These are phyloP conservation scores for Talaromyces sp. DNA, from an alignment of 2,329 filamentous ascomycete species.

Conservation along the genomic window DNA sequence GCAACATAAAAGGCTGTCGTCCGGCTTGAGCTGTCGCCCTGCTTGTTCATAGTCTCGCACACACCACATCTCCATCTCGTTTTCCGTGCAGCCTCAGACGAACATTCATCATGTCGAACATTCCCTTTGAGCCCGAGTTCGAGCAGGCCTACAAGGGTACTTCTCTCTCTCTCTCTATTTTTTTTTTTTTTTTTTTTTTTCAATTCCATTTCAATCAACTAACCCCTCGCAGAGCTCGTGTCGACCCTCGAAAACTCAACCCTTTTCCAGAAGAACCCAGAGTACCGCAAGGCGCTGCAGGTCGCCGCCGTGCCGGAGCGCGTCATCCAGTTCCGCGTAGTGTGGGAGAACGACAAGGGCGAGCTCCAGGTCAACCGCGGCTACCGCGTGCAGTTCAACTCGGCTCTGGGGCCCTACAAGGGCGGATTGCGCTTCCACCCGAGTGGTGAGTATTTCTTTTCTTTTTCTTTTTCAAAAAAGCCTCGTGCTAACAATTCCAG, in stretches of 20 bases:
- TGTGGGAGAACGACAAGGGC: conserved; percentile 93
- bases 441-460: conserved; percentile 35
- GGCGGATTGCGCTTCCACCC: conserved; percentile 94
- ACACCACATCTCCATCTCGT: neutral
- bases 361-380: conserved; percentile 87
- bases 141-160: conserved; percentile 95
- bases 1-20: neutral
- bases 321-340: conserved; percentile 92
- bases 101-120: conserved; percentile 63
- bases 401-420: conserved; percentile 94
- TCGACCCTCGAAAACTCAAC: conserved; percentile 90
- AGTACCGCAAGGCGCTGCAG: conserved; percentile 85
- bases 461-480: neutral
- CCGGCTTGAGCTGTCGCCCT: neutral
- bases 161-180: neutral
- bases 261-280: conserved; percentile 89
- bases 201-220: neutral
- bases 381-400: conserved; percentile 98
- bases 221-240: conserved; percentile 65
- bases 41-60: neutral
- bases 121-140: conserved; percentile 89
- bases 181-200: neutral
- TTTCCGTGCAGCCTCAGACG: no score
- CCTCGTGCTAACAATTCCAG: conserved; percentile 10
- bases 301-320: conserved; percentile 90